Evolutionary conservation across 176 grass and related monocot species (phyloP).

Genomic region (Urochloa ruziziensis): DNA sequence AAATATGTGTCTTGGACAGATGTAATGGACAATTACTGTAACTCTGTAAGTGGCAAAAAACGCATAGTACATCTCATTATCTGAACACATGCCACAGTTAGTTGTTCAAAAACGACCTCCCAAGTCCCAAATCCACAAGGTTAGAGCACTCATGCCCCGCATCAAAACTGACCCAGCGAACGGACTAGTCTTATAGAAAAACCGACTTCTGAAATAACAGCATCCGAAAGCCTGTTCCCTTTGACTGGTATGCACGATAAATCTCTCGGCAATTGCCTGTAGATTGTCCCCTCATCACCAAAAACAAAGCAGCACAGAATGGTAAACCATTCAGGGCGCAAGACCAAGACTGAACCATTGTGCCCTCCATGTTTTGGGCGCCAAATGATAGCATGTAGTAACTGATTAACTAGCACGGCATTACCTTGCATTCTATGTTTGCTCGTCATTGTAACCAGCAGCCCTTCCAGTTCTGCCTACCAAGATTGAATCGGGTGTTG

Average conservation of each 20-base stretch:
- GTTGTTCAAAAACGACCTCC: background rate
- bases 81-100: background rate
- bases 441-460: constrained; percentile 64
- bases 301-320: background rate
- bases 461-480: constrained; percentile 69
- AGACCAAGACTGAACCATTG: background rate
- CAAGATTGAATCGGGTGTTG: constrained; percentile 45
- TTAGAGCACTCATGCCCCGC: background rate
- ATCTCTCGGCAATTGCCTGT: too few relatives aligned
- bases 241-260: background rate
- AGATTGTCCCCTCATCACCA: background rate
- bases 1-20: background rate
- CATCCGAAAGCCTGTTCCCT: background rate
- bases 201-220: background rate
- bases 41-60: too few relatives aligned
- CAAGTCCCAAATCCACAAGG: background rate
- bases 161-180: constrained; percentile 5
- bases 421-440: constrained; percentile 8
- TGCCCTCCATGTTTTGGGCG: background rate
- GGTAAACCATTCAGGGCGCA: background rate
- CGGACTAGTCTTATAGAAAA: background rate
- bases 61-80: too few relatives aligned
- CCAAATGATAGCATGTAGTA: background rate
- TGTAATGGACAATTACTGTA: background rate
- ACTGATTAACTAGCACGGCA: background rate